Evolutionary conservation across 495 filamentous ascomycete species (phyloP).

Genomic region (Corynascus novoguineensis): DNA sequence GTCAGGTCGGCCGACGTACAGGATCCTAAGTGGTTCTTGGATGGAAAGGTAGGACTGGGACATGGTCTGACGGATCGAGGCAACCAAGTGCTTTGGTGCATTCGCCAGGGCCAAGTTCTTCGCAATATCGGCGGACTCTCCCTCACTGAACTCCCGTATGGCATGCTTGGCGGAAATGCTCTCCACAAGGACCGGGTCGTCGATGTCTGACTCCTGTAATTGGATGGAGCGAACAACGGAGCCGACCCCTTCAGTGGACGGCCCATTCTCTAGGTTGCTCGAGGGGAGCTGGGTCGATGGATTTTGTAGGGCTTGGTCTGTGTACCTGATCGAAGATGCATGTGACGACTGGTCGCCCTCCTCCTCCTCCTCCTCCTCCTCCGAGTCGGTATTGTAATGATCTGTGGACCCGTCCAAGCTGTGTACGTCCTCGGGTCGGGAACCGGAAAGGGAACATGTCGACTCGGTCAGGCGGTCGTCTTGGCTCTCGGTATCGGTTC

Average conservation of each 20-base stretch:
- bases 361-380: constrained; percentile 41
- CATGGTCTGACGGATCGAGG: constrained; percentile 68
- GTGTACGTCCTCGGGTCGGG: constrained; percentile 48
- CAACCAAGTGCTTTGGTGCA: constrained; percentile 41
- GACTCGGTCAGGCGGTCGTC: constrained; percentile 48
- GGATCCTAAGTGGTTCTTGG: constrained; percentile 60
- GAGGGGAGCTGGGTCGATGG: constrained; percentile 37
- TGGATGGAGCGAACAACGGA: constrained; percentile 46
- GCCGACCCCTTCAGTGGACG: constrained; percentile 19
- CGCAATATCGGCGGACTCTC: constrained; percentile 46
- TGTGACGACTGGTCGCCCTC: constrained; percentile 40
- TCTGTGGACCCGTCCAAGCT: constrained; percentile 49
- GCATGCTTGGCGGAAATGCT: constrained; percentile 59
- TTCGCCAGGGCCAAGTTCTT: constrained; percentile 32
- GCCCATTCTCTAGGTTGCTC: constrained; percentile 34
- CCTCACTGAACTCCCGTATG: constrained; percentile 52
- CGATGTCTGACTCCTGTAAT: constrained; percentile 51
- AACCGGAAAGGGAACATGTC: constrained; percentile 44
- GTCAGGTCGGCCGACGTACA: constrained; percentile 61
- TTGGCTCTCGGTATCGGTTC: constrained; percentile 39
- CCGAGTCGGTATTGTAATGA: constrained; percentile 33
- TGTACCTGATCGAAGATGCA: constrained; percentile 38
- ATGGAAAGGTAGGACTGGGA: constrained; percentile 56
- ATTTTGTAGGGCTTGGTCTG: constrained; percentile 38
- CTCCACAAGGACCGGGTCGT: constrained; percentile 44